Conservation (phyloP, 1,284 basidiomycete species). For the Ceratorhiza oryzae-sativae region DNA sequence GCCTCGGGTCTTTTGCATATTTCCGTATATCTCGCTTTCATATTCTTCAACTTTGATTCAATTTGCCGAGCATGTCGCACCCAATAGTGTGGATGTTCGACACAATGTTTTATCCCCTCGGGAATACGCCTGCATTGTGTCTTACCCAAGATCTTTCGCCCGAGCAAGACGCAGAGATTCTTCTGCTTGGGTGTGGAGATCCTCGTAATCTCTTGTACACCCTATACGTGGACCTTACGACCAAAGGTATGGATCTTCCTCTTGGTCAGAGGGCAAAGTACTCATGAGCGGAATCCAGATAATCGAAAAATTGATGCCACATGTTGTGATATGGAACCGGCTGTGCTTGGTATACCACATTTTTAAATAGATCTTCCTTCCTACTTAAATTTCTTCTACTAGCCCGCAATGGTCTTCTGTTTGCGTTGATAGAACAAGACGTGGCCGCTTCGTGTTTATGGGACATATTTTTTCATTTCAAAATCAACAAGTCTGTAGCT, state of each 20-base stretch:
- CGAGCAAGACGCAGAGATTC: conserved; percentile 56
- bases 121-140: conserved; percentile 61
- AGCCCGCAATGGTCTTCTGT: conserved; percentile 56
- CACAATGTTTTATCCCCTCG: conserved; percentile 52
- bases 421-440: conserved; percentile 52
- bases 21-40: too few relatives aligned
- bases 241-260: conserved; percentile 47
- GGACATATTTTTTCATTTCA: conserved; percentile 66
- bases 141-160: conserved; percentile 59
- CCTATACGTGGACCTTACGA: conserved; percentile 55
- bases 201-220: conserved; percentile 64
- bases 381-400: too few relatives aligned
- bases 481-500: conserved; percentile 56
- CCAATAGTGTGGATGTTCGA: conserved; percentile 9
- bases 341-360: conserved; percentile 58
- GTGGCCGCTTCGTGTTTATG: conserved; percentile 52
- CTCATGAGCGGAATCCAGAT: conserved; percentile 48
- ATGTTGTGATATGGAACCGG: conserved; percentile 66
- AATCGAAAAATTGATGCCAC: conserved; percentile 61
- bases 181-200: conserved; percentile 66
- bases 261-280: conserved; percentile 39
- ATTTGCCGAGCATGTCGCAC: conserved; percentile 2
- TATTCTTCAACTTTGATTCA: too few relatives aligned
- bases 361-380: too few relatives aligned
- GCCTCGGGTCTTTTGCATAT: too few relatives aligned